Base-by-base conservation (phyloP, 495 filamentous ascomycete genomes). In the Tuber microsphaerosporum region DNA sequence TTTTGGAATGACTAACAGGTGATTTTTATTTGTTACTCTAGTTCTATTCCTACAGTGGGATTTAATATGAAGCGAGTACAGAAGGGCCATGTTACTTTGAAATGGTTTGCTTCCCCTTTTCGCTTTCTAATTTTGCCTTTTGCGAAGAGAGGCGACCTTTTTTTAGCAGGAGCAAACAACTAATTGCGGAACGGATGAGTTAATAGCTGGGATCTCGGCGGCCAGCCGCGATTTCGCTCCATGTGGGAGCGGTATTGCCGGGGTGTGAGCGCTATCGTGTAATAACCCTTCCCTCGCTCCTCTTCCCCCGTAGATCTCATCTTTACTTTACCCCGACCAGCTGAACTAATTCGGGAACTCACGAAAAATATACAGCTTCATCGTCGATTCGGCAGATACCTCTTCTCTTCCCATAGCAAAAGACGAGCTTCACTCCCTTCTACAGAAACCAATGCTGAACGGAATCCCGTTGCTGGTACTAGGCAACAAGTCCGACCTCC, bases 231-330 rank as follows among this genome's bases (percentile, higher is more conserved):
- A 78, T 99, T 98, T 85, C 92, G 95, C 78, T 91, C 93, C 76
- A 99, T 99, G 95, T 99, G 95, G 95, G 95, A 98, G 87, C 88
- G 95, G 80, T 99, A 99, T 85, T 99, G 95, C 86, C 92, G 93
- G 70, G 94, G 93, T 61, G 95, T 97, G 77, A 97, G 97, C 85
- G 95, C 95, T 77, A 98, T 99, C 80, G 94, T 99, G 91, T 92
- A 88, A 85, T 87, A 71, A 70, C 76, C 69, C 69, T 31, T 17
- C 71, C 41, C 72, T 31, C 61, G 26, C 39, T 46, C 3, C 39
- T 70, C 45, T 8, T 68, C 42, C 43, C 42, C 34, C 51, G 34
- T 69, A 69, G 41, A 73, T 68, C 45, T 31, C 12, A 56, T 44
- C 39, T 39, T 71, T n/a, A 17, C n/a, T 31, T 37, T 37, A 19